Conservation (phyloP, 2,329 filamentous ascomycete species). For the Gnomoniopsis sp. region DNA sequence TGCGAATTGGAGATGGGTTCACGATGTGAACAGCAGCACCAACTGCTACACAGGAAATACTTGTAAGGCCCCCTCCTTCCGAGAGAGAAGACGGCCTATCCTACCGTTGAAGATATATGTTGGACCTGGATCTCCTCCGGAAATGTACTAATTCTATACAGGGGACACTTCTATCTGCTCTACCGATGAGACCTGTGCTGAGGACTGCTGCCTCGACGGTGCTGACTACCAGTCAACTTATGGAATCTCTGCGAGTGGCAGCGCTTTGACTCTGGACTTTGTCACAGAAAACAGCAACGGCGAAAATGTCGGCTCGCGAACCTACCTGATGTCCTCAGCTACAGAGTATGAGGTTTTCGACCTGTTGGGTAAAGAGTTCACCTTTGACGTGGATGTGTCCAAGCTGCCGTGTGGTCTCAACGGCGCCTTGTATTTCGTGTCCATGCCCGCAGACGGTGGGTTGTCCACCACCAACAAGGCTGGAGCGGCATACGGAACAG, state of each 20-base stretch:
- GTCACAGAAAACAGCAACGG: conserved; percentile 40
- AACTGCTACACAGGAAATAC: conserved; percentile 57
- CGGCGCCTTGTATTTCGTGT: conserved; percentile 65
- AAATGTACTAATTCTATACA: too few relatives aligned
- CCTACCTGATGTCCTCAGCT: conserved; percentile 62
- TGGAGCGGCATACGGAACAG: conserved; percentile 59
- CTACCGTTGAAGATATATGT: too few relatives aligned
- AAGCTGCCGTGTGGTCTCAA: conserved; percentile 67
- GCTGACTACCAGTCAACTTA: conserved; percentile 43
- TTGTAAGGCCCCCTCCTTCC: conserved; percentile 21
- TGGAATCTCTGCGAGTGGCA: conserved; percentile 41
- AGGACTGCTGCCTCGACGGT: conserved; percentile 44
- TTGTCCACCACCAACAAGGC: conserved; percentile 46
- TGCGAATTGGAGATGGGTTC: conserved; percentile 61
- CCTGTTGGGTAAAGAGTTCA: conserved; percentile 65
- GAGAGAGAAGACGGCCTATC: too few relatives aligned
- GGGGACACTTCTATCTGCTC: conserved; percentile 28
- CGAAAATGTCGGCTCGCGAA: conserved; percentile 50
- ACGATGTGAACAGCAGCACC: conserved; percentile 39
- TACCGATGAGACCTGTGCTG: conserved; percentile 37
- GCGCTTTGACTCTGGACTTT: conserved; percentile 47
- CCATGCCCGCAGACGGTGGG: conserved; percentile 59
- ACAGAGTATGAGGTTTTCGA: conserved; percentile 63
- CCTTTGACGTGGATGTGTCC: conserved; percentile 70
- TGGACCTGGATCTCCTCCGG: too few relatives aligned